Conservation (phyloP, 2,329 filamentous ascomycete species). For the Trichoderma sp. region DNA sequence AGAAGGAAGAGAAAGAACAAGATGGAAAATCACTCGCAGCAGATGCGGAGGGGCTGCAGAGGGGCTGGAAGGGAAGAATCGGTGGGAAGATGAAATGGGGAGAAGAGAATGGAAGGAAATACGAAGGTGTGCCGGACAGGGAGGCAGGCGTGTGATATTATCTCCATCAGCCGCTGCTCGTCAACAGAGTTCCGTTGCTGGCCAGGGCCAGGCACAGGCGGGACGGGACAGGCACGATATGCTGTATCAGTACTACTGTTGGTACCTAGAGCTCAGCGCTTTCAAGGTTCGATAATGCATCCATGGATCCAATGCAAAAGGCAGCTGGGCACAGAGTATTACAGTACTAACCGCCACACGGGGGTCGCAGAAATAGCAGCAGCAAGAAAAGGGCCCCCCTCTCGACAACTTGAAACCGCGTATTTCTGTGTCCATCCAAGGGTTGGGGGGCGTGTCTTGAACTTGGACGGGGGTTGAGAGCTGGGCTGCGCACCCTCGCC, state of each 20-base stretch:
- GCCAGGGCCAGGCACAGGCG: conserved; percentile 5
- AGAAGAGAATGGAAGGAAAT: conserved; percentile 15
- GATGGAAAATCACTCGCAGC: not conserved
- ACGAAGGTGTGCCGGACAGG: conserved; percentile 28
- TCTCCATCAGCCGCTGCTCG: conserved; percentile 12
- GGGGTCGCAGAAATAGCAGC: conserved; percentile 3
- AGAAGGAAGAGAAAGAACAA: not conserved
- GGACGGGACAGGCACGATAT: not conserved
- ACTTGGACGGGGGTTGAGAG: conserved; percentile 8
- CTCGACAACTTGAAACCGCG: conserved; percentile 26
- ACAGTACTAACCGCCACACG: conserved; percentile 12
- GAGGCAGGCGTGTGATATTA: conserved; percentile 20
- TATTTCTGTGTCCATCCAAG: conserved; percentile 19
- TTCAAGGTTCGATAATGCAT: too few relatives aligned
- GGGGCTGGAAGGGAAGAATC: conserved; percentile 1
- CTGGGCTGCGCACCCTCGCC: too few relatives aligned
- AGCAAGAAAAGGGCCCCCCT: conserved; percentile 3
- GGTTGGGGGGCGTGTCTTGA: not conserved
- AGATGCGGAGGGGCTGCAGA: conserved; percentile 16
- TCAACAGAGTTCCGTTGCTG: conserved; percentile 3
- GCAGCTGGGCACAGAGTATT: conserved; percentile 9
- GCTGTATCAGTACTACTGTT: too few relatives aligned
- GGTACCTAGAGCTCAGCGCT: too few relatives aligned
- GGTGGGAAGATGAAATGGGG: not conserved
- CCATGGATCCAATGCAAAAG: not conserved